Conservation (phyloP, 257 asterid genomes). For the Rauvolfia tetraphylla region DNA sequence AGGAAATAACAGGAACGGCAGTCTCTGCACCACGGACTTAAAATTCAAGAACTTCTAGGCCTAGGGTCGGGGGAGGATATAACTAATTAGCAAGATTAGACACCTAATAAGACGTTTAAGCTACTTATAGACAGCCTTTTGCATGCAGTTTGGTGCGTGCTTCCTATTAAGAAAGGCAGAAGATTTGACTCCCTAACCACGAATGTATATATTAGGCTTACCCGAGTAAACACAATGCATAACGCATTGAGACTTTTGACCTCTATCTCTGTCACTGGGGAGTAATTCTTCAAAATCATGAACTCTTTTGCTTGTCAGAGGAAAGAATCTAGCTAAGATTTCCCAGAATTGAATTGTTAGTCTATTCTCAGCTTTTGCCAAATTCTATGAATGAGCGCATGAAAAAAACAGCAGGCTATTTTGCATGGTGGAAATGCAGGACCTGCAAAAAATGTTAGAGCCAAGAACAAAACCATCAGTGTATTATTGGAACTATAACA, state of each 20-base stretch:
- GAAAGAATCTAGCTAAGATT: neutral
- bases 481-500: slow-evolving; percentile 6
- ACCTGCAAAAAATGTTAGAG: neutral
- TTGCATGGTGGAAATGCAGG: neutral
- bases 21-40: too few species aligned
- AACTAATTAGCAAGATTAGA: neutral
- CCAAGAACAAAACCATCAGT: neutral
- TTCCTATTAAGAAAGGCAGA: slow-evolving; percentile 1
- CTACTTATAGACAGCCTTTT: neutral
- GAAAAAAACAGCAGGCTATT: neutral
- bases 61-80: neutral
- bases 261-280: neutral
- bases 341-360: neutral
- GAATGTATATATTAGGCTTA: neutral
- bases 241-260: too few species aligned
- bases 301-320: too few species aligned
- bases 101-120: neutral
- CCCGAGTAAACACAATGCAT: neutral
- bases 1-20: too few species aligned
- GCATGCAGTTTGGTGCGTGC: neutral
- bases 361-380: neutral
- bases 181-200: slow-evolving; percentile 7
- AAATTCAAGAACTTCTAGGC: neutral
- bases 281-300: neutral
- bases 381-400: neutral